phyloP scores from a whole-genome alignment of 306 rosid species.

The Ormosia semicastrata region DNA sequence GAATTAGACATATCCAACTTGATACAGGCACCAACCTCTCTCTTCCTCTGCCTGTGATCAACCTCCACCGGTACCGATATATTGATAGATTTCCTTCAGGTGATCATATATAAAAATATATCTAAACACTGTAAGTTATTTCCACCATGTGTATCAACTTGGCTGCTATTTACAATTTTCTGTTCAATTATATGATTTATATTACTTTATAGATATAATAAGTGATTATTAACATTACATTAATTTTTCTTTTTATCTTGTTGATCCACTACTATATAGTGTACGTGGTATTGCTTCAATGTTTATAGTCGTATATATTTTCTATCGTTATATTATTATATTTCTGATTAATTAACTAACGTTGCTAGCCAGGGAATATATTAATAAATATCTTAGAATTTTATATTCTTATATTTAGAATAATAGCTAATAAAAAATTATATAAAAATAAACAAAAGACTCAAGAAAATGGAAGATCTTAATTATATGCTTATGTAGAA shows the following conservation, averaged over 20 bases:
- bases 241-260: not conserved
- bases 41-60: not conserved
- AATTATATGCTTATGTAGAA: too few relatives aligned
- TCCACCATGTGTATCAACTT: not conserved
- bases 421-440: too few relatives aligned
- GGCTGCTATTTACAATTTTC: not conserved
- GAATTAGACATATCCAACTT: conserved; percentile 23
- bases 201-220: not conserved
- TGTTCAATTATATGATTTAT: not conserved
- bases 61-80: not conserved
- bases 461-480: too few relatives aligned
- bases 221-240: not conserved
- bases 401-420: too few relatives aligned
- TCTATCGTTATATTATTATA: too few relatives aligned
- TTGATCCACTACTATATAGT: not conserved
- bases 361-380: too few relatives aligned
- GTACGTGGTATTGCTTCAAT: not conserved
- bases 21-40: not conserved
- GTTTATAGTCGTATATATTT: too few relatives aligned
- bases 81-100: not conserved
- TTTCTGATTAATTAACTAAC: too few relatives aligned
- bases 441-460: too few relatives aligned
- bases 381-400: too few relatives aligned
- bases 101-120: too few relatives aligned
- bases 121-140: too few relatives aligned